Evolutionary conservation across 768 basidiomycete genomes (phyloP).

Genomic region (Infundibulicybe gibba): DNA sequence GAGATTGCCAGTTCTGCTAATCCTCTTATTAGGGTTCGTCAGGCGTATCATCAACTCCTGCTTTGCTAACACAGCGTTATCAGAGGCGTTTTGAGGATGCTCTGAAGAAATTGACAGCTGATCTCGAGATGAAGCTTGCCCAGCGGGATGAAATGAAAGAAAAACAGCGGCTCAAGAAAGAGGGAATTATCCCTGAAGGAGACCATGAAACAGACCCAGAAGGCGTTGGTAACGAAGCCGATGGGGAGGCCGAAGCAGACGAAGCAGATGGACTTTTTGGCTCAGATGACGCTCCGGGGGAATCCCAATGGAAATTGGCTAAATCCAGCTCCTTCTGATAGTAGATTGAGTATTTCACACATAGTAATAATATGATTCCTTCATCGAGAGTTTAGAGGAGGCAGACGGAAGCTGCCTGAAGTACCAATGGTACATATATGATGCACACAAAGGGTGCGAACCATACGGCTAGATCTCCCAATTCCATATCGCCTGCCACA

Average conservation of each 20-base stretch:
- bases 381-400: slow-evolving; percentile 20
- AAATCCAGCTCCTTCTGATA: not conserved
- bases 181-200: slow-evolving; percentile 48
- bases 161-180: slow-evolving; percentile 66
- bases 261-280: slow-evolving; percentile 43
- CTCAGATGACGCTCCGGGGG: slow-evolving; percentile 36
- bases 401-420: slow-evolving; percentile 66
- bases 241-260: slow-evolving; percentile 23
- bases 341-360: not conserved
- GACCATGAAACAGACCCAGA: slow-evolving; percentile 34
- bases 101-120: slow-evolving; percentile 80
- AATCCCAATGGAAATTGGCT: slow-evolving; percentile 29
- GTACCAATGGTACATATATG: slow-evolving; percentile 70
- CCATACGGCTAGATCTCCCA: slow-evolving; percentile 85
- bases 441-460: slow-evolving; percentile 78
- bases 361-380: slow-evolving; percentile 1
- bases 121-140: slow-evolving; percentile 79
- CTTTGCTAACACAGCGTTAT: slow-evolving; percentile 2
- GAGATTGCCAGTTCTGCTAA: slow-evolving; percentile 85
- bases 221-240: slow-evolving; percentile 27
- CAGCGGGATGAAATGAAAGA: slow-evolving; percentile 82
- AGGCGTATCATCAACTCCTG: not conserved
- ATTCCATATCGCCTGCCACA: slow-evolving; percentile 57
- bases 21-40: slow-evolving; percentile 74
- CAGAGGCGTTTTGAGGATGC: slow-evolving; percentile 94